Percentiles rank a stretch among this genome's conserved stretches.
Evolutionary conservation across 768 basidiomycete genomes (phyloP).

Genomic region (Chalciporus sphaerocephalus): DNA sequence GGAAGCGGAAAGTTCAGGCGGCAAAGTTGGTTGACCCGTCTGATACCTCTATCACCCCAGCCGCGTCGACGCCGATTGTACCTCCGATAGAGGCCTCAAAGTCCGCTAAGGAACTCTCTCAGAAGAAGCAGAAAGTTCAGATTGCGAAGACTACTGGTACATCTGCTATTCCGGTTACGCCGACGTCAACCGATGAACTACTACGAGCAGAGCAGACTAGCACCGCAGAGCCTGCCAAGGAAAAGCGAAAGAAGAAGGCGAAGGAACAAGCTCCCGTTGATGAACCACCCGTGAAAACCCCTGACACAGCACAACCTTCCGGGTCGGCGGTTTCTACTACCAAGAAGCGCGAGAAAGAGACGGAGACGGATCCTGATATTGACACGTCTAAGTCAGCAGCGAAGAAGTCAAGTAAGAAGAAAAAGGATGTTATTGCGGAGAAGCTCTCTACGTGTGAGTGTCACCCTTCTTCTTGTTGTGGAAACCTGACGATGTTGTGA

Average conservation of each 20-base stretch:
- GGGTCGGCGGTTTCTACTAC: conserved; percentile 5
- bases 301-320: not conserved
- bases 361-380: not conserved
- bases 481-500: not conserved
- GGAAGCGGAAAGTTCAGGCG: not conserved
- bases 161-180: not conserved
- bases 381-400: not conserved
- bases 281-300: conserved; percentile 10
- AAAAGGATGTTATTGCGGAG: conserved; percentile 4
- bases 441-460: conserved; percentile 15
- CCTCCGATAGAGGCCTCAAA: not conserved
- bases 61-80: not conserved
- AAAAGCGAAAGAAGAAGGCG: conserved; percentile 11
- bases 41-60: too few relatives aligned
- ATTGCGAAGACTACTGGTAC: not conserved
- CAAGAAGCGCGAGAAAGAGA: conserved; percentile 7
- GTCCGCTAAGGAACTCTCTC: not conserved
- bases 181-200: not conserved
- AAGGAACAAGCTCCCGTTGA: conserved; percentile 4
- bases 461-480: not conserved
- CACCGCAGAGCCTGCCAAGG: conserved; percentile 13
- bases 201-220: not conserved
- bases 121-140: not conserved
- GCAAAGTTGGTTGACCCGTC: not conserved
- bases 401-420: conserved; percentile 10